Base-by-base conservation (phyloP, 345 rosid genomes). In the Ricinus communis region DNA sequence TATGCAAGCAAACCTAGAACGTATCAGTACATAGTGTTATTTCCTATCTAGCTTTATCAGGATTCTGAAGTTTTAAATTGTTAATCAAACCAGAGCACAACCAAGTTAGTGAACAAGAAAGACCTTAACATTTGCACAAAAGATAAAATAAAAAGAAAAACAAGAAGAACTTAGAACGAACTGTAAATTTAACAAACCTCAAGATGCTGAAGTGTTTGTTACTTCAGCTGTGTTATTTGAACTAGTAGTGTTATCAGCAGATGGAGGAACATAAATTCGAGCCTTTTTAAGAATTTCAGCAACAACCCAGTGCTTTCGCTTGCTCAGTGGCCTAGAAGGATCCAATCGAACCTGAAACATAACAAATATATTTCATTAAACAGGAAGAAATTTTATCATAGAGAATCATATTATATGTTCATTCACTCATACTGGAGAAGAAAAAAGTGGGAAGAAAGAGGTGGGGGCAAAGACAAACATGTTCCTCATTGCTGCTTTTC, bases 281-380 rank as follows among this genome's bases (percentile, higher is more conserved):
- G 98, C 96, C 74, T 87, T 90, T 87, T 91, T 91, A 65, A 91
- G 82, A 71, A 94, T 88, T 70, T 95, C 97, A 53, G 98, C 90
- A 65, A 95, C 94, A 74, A 86, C 77, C 98, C 97, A 95, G 66
- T 83, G 76, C 93, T 95, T 95, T 72, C 69, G 85, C 81, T 89
- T 92, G 84, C 99, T 95, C 83, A 95, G 78, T 9, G 99, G 98
- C 78, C 99, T 88, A n/a, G 94, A 90, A 53, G 94, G 94, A 84
- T 95, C 99, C 71, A 87, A 83, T 69, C 84, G 87, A 66, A 88
- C 97, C 96, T 88, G 71, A 67, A 74, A 65, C 0, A 8, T 4
- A 43, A 38, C 43, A 9, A 38, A 38, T 9, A 4, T 38, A 38
- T 38, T 4, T 4, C 18, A 14, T 55, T 30, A 45, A 45, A 21